Base-by-base conservation (phyloP, 179 eudicot species). In the Beta corolliflora region DNA sequence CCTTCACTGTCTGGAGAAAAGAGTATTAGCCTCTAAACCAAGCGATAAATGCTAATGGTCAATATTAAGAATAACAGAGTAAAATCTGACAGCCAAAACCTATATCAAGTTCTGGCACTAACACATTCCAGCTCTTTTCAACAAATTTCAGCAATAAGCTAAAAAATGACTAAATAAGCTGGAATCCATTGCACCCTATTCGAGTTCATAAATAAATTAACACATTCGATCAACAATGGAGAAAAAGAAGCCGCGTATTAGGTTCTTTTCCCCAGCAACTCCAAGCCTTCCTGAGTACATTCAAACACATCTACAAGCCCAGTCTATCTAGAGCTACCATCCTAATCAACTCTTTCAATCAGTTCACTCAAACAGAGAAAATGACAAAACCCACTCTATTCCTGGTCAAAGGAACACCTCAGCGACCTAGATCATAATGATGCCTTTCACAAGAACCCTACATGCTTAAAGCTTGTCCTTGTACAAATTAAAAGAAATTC, bases 1-100 rank as follows among this genome's bases (percentile, higher is more conserved):
- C 97, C 98, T 87, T 94, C 98, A 77, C 97, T 94, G 85, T 95
- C 98, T 95, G 91, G 85, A 84, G 80, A 63, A 50, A 18, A 31
- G 11, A 78, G 41, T 46, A 18, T 44, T 19, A 50, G 44, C 53
- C 46, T 48, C n/a, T 21, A 7, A 9, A 66, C 23, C 71, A 69
- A 76, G 44, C 45, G 61, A 81, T 48, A 58, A 75, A 36, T 36
- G 41, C 41, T 48, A 48, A 7, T 13, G 3, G 48, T 41, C 68
- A 68, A 56, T 63, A 65, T 19, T 36, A 56, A 68, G 56, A 75
- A 54, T 31, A 81, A 50, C n/a, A 10, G n/a, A 21, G n/a, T 44
- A 16, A 44, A 45, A 16, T 6, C 44, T 23, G 60, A 48, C 75
- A 21, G 41, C 56, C 14, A 21, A 0, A 52, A 72, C 36, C 41